A percentile compares a stretch with the other conserved stretches of the same genome.
phyloP scores from a whole-genome alignment of 129 eudicot species.

The Scalesia atractyloides region DNA sequence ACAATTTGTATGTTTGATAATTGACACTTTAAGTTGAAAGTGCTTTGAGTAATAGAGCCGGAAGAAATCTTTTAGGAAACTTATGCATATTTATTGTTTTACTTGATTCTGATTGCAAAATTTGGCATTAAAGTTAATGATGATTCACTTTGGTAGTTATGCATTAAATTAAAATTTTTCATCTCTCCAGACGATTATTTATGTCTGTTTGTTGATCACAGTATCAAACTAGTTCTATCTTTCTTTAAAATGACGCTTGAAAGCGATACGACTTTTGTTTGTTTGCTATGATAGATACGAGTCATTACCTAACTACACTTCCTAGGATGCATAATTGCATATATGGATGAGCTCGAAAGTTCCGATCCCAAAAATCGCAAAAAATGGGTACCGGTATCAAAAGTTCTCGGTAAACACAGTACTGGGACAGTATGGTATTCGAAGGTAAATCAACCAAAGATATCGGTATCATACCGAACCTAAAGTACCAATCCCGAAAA shows the following conservation, averaged over 20 bases:
- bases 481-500: no score
- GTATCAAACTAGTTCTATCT: neutral
- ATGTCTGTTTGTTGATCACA: neutral
- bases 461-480: no score
- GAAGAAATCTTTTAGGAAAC: neutral
- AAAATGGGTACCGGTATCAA: no score
- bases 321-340: neutral
- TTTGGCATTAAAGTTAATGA: neutral
- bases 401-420: no score
- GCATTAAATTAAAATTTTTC: neutral
- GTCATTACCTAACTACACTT: neutral
- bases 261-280: neutral
- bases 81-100: neutral
- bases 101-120: neutral
- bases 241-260: neutral
- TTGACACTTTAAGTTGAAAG: neutral
- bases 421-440: no score
- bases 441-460: no score
- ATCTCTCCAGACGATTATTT: neutral
- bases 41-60: neutral
- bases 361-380: no score
- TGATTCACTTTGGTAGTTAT: neutral
- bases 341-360: no score
- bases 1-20: neutral
- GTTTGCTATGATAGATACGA: neutral